Conservation (phyloP, 208 protist species). For the Porcisia hertigi region DNA sequence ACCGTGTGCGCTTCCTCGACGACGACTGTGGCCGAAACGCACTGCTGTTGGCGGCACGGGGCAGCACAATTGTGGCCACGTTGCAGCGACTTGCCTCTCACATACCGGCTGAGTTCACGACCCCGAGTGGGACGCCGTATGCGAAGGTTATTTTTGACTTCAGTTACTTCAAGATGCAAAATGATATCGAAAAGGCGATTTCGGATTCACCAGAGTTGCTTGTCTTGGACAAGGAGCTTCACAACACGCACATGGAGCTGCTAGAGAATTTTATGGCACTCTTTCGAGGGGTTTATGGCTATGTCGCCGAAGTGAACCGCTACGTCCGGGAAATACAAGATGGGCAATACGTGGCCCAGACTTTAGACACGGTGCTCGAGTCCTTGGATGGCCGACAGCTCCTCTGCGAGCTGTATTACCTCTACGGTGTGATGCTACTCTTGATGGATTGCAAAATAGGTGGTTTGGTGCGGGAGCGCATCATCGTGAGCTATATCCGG, state of each 20-base stretch:
- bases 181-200: constrained; percentile 84
- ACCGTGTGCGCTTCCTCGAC: constrained; percentile 65
- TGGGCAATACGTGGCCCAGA: constrained; percentile 89
- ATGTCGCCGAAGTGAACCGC: constrained; percentile 91
- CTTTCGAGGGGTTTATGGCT: constrained; percentile 97
- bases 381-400: constrained; percentile 97
- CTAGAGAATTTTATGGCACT: constrained; percentile 96
- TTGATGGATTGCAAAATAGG: constrained; percentile 94
- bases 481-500: constrained; percentile 97
- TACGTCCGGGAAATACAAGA: constrained; percentile 93
- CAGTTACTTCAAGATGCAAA: constrained; percentile 84
- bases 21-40: constrained; percentile 93
- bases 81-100: constrained; percentile 89
- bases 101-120: constrained; percentile 90
- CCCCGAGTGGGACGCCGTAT: constrained; percentile 66
- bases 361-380: constrained; percentile 91
- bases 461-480: constrained; percentile 93
- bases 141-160: constrained; percentile 93
- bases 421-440: constrained; percentile 97
- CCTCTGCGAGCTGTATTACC: constrained; percentile 89
- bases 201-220: constrained; percentile 53
- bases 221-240: constrained; percentile 77
- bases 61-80: constrained; percentile 94
- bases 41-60: constrained; percentile 87
- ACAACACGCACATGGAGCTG: constrained; percentile 93